Base-by-base conservation (phyloP, 1,284 basidiomycete genomes). In the Pascua sp. region DNA sequence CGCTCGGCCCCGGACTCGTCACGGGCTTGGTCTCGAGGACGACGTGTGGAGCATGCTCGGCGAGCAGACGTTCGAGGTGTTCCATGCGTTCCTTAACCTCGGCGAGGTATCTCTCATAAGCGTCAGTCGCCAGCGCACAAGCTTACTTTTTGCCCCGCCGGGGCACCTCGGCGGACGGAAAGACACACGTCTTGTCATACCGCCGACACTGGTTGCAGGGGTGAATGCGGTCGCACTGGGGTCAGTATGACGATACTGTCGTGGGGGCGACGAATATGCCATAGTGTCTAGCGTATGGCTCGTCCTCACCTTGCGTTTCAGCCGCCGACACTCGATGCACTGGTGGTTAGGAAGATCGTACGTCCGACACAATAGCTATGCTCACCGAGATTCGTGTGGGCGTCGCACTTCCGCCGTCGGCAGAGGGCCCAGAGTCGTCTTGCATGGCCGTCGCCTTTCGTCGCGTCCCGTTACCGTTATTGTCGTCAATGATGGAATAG, bases 321-420 rank as follows among this genome's bases (percentile, higher is more conserved):
- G 55, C 7, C 61, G 50, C 10, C 59, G 53, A 43, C 65, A 68
- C 24, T 67, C 57, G 43, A 57, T 43, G 49, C 66, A 68, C 64
- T 66, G 59, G 24, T 32, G 24, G 24, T 32, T 32, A 32, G 24
- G 4, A 32, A 32, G 24, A 32, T 32, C 24, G 24, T 32, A 32
- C 24, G 24, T 32, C 24, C 24, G 24, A 32, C 24, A 32, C 24
- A 32, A 32, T 7, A 7, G 24, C 4, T 32, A 32, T 32, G 24
- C 24, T 3, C 24, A 32, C 24, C 24, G 24, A 32, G 24, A 32
- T 32, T 32, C 24, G 24, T 32, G 24, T 32, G 24, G 24, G 24
- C 24, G 24, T 32, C 24, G 24, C 24, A 32, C 24, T 32, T 32
- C 24, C 24, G 24, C 24, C 24, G 7, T 32, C 24, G 24, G 24